phyloP scores from a whole-genome alignment of 2,329 filamentous ascomycete species.

The Dothiorella sarmentorum region DNA sequence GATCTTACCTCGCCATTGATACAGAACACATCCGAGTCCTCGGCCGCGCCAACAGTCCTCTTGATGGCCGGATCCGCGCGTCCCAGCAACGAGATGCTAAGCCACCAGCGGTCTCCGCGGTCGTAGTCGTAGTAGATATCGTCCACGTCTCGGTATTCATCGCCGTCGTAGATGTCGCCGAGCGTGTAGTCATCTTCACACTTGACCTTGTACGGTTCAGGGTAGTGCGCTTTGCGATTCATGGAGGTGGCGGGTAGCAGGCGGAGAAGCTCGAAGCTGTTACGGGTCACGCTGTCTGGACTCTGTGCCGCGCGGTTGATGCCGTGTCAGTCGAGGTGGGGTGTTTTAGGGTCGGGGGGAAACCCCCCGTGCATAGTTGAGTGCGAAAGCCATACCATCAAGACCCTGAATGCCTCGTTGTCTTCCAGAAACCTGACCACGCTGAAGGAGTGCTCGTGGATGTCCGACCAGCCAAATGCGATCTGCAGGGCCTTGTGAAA shows the following conservation, averaged over 20 bases:
- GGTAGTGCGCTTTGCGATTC: no score
- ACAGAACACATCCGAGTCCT: background rate
- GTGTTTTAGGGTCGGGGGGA: no score
- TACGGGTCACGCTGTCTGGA: no score
- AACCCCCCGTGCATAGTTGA: no score
- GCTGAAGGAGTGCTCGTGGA: background rate
- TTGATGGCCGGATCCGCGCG: background rate
- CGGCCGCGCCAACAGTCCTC: background rate
- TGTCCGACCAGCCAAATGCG: conserved; percentile 4
- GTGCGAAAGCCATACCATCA: no score
- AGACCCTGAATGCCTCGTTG: background rate
- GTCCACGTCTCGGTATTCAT: background rate
- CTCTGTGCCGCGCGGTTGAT: background rate
- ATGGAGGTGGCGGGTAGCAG: background rate
- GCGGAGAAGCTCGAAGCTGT: background rate
- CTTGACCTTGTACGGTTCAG: background rate
- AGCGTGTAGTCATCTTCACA: background rate
- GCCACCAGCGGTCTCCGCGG: background rate
- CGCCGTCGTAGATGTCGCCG: background rate
- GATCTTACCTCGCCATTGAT: background rate
- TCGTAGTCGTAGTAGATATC: conserved; percentile 12
- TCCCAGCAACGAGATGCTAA: background rate
- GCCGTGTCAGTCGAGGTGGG: background rate
- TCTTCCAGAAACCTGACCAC: background rate
- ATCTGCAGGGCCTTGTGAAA: conserved; percentile 5